Evolutionary conservation across 2,329 filamentous ascomycete genomes (phyloP), one percentile per base, ranked within the genome.

Genomic region (Stylonectria norvegica): DNA sequence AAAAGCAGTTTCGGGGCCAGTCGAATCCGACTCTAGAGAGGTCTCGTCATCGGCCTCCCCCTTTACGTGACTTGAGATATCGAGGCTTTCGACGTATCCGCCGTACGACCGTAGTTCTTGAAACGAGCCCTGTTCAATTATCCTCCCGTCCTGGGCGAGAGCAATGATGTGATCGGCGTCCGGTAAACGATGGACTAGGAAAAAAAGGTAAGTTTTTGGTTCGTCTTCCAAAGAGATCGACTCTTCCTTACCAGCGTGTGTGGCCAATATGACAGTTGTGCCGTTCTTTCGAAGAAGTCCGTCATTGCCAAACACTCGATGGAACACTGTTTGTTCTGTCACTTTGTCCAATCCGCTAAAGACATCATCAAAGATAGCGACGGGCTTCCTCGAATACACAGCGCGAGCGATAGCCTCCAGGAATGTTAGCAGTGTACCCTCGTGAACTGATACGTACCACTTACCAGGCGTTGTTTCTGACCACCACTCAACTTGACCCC

Each of bases 151-250:
- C 8, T 47, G 45, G 2, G 62, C 62, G 1, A 77, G 60, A 0
- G 64, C 67, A 36, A 75, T 62, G 6, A 76, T 63, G 25, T 69
- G 62, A 31, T 74, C 65, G 2, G 70, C 67, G 1, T 58, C 54
- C 0, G 68, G 65, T 1, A 75, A 49, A 3, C 50, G 48, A 19
- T 61, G 55, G 12, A 61, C 58, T 60, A 16, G 5, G 16, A 4
- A 5, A 2, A 5, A 7, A 40, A 2, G 35, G 18, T 15, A 27
- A 10, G 1, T 20, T 3, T 2, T 3, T 25, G 22, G 22, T 7
- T 12, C 22, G 10, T 29, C 27, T 6, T 9, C 27, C 15, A n/a
- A 14, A 6, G 22, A 8, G 8, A 25, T 7, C 8, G 12, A 7
- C 8, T 25, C 8, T 17, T 19, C 25, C 52, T 47, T 40, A 56